Evolutionary conservation across 495 filamentous ascomycete genomes (phyloP).

Genomic region (Xylaria palmicola): DNA sequence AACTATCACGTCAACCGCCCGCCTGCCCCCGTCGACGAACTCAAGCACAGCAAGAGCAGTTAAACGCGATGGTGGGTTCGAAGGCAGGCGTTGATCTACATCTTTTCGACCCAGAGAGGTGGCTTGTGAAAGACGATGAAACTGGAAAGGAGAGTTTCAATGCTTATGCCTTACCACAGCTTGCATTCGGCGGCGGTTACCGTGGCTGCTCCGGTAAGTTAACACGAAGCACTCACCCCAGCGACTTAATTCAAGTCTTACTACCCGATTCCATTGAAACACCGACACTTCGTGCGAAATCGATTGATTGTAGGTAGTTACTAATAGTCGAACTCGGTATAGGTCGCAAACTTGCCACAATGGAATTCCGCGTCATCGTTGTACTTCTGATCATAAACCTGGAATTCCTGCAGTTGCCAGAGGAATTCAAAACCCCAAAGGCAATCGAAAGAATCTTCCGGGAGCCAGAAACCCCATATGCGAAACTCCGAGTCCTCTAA

Average conservation of each 20-base stretch:
- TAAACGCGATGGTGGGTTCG: conserved; percentile 19
- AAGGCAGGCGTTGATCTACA: too few species aligned
- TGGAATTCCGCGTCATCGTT: neutral
- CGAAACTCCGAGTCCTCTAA: too few species aligned
- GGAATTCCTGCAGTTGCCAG: neutral
- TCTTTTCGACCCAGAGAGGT: conserved; percentile 32
- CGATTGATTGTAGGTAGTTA: too few species aligned
- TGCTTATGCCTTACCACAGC: conserved; percentile 19
- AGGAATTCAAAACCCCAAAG: too few species aligned
- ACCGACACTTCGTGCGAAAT: too few species aligned
- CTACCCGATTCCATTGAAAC: too few species aligned
- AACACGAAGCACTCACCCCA: too few species aligned
- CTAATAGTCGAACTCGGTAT: too few species aligned
- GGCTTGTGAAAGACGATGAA: conserved; percentile 27
- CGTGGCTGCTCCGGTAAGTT: conserved; percentile 28
- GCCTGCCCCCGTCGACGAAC: conserved; percentile 23
- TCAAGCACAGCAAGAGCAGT: conserved; percentile 22
- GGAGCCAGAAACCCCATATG: too few species aligned
- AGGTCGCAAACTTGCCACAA: neutral
- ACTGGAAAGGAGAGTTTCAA: conserved; percentile 29
- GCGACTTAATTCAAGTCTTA: too few species aligned
- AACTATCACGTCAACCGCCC: conserved; percentile 21
- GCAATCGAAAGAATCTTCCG: too few species aligned
- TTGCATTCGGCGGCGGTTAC: conserved; percentile 27
- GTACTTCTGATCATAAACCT: neutral